Evolutionary conservation across 805 yeast genomes (phyloP).

Genomic region (Tetrapisispora pingtungensis): DNA sequence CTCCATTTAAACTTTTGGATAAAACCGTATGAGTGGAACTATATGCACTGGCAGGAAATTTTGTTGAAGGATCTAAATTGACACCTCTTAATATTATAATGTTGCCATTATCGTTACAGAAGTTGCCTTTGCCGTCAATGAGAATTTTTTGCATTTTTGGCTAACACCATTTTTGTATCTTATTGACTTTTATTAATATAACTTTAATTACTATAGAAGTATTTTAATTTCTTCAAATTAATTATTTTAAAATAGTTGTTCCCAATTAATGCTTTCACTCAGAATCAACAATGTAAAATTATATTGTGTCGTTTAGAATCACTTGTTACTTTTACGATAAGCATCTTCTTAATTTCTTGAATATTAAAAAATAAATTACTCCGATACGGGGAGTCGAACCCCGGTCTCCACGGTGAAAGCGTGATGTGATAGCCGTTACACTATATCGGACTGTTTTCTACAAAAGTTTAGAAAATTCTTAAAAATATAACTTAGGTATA

Average conservation of each 20-base stretch:
- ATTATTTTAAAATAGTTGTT: neutral
- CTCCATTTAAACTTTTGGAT: constrained; percentile 7
- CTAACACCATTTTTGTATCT: too few relatives aligned
- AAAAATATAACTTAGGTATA: too few relatives aligned
- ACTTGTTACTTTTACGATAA: too few relatives aligned
- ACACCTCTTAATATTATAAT: constrained; percentile 65
- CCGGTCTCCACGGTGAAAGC: constrained; percentile 31
- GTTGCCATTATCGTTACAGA: constrained; percentile 48
- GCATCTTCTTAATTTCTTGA: neutral
- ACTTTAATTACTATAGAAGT: too few relatives aligned
- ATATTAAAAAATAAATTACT: constrained; percentile 7
- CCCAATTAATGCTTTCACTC: too few relatives aligned
- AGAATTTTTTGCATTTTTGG: constrained; percentile 23
- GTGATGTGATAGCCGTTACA: constrained; percentile 30
- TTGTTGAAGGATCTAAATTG: constrained; percentile 66
- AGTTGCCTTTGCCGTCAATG: constrained; percentile 43
- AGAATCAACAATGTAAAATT: neutral
- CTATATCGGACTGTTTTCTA: constrained; percentile 21
- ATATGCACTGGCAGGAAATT: constrained; percentile 55
- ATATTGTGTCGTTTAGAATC: neutral
- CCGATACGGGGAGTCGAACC: constrained; percentile 31
- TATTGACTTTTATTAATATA: too few relatives aligned
- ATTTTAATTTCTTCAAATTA: too few relatives aligned
- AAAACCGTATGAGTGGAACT: constrained; percentile 31
- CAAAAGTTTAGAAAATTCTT: too few relatives aligned